Evolutionary conservation across 176 grass and related monocot genomes (phyloP), one percentile per base, ranked within the genome.

Genomic region (Oryza australiensis): DNA sequence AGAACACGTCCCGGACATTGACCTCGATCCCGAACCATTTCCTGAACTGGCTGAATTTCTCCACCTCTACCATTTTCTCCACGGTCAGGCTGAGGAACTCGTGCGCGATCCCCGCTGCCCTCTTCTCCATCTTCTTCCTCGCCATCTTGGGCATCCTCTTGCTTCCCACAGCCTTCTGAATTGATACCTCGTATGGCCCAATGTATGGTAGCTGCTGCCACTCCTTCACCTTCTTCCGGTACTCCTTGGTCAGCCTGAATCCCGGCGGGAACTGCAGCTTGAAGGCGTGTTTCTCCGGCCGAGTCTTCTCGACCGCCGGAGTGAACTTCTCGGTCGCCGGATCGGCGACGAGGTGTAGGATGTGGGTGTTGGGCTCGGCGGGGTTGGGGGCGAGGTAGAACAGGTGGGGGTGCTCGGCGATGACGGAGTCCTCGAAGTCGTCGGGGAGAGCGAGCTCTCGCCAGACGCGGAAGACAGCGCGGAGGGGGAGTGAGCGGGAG

Each of bases 41-140:
- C 34, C 87, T 83, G 75, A 99, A 93, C 49, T 99, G 93, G 70
- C 90, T 99, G 59, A 95, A 86, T 85, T 95, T 95, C 85, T 98
- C 93, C 59, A 98, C 96, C 82, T 95, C 93, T 85, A 88, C 89
- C 93, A 88, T 95, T 79, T 98, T 98, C 89, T 95, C 96, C 45
- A 95, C 85, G 7, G 89, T 99, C 32, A 95, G 72, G 83, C 91
- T 99, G 18, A 99, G 66, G 62, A 99, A 91, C 73, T 99, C 96
- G 48, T 99, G 96, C 8, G 89, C 89, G 1, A 98, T 88, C 72
- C 82, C 96, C 62, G 88, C 90, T 0, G 96, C 92, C 76, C 93
- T 91, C 85, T 98, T 98, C 90, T 95, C 96, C 92, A 91, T 91
- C 64, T 69, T 87, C 80, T 26, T 83, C 80, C 87, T 87, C 13